Conservation (phyloP, 768 basidiomycete genomes). For the Guyanaporus albipodus region DNA sequence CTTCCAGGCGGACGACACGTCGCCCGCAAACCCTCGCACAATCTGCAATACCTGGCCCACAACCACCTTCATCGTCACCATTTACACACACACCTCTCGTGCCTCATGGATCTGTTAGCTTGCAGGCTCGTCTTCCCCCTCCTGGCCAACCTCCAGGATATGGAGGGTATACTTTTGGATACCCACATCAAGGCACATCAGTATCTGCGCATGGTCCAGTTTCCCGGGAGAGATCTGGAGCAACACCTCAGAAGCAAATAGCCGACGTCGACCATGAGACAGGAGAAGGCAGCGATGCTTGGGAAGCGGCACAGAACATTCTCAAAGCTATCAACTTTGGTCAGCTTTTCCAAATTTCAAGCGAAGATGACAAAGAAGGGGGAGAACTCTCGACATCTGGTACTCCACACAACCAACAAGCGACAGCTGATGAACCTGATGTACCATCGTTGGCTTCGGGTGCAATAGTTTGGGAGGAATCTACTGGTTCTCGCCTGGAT, state of each 20-base stretch:
- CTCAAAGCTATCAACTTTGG: conserved; percentile 75
- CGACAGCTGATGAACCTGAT: conserved; percentile 1
- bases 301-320: conserved; percentile 76
- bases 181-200: conserved; percentile 27
- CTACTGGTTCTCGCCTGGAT: conserved; percentile 3
- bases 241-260: conserved; percentile 13
- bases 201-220: background rate
- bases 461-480: background rate
- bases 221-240: conserved; percentile 1
- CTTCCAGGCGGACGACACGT: conserved; percentile 72
- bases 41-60: conserved; percentile 28
- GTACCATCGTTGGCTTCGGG: conserved; percentile 1
- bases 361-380: conserved; percentile 18
- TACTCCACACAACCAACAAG: background rate
- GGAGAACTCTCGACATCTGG: conserved; percentile 10
- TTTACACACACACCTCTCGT: conserved; percentile 56
- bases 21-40: conserved; percentile 58
- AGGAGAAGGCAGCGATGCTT: conserved; percentile 54
- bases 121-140: conserved; percentile 35
- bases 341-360: conserved; percentile 41
- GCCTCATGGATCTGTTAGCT: conserved; percentile 28
- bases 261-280: conserved; percentile 27
- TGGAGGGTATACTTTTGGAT: conserved; percentile 38
- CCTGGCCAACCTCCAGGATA: conserved; percentile 33
- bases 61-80: conserved; percentile 39